These are phyloP conservation scores for Agrocybe praecox DNA, from an alignment of 768 basidiomycete species.

Conservation along the genomic window DNA sequence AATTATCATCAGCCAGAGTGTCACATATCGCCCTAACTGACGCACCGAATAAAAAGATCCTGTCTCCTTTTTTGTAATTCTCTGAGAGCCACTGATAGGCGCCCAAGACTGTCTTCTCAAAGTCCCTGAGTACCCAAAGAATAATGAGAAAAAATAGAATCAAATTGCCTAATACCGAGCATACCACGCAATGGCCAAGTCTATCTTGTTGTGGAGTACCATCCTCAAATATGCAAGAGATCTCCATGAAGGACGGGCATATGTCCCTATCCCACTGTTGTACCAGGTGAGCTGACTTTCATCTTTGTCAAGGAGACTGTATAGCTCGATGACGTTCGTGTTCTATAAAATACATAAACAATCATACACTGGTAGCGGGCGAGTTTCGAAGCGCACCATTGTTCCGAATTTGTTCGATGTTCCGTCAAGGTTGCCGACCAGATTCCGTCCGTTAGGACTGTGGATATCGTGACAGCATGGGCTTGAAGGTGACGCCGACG, in stretches of 20 bases:
- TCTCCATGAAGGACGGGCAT: not conserved
- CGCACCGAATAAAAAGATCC: slow-evolving; percentile 43
- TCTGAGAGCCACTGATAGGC: slow-evolving; percentile 48
- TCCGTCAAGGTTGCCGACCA: slow-evolving; percentile 24
- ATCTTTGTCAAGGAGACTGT: slow-evolving; percentile 22
- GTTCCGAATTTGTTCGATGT: slow-evolving; percentile 29
- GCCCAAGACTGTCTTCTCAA: slow-evolving; percentile 33
- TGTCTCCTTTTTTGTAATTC: slow-evolving; percentile 38
- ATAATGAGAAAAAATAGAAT: not conserved
- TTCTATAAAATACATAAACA: slow-evolving; percentile 17
- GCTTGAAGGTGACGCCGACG: too few species aligned
- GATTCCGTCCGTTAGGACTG: slow-evolving; percentile 37
- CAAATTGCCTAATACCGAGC: not conserved
- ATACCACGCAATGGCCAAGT: slow-evolving; percentile 14
- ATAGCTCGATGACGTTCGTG: slow-evolving; percentile 31
- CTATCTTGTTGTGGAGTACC: not conserved
- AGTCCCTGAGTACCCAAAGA: slow-evolving; percentile 23
- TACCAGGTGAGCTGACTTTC: slow-evolving; percentile 27
- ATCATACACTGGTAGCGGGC: not conserved
- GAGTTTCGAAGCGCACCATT: slow-evolving; percentile 8
- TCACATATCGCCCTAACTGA: not conserved
- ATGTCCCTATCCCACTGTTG: slow-evolving; percentile 8
- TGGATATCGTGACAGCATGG: not conserved
- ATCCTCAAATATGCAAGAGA: not conserved
- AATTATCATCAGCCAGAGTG: not conserved